Percentiles rank a stretch among this genome's conserved stretches.
Conservation (phyloP, 2,329 filamentous ascomycete genomes). For the Ambrosiella xylebori region DNA sequence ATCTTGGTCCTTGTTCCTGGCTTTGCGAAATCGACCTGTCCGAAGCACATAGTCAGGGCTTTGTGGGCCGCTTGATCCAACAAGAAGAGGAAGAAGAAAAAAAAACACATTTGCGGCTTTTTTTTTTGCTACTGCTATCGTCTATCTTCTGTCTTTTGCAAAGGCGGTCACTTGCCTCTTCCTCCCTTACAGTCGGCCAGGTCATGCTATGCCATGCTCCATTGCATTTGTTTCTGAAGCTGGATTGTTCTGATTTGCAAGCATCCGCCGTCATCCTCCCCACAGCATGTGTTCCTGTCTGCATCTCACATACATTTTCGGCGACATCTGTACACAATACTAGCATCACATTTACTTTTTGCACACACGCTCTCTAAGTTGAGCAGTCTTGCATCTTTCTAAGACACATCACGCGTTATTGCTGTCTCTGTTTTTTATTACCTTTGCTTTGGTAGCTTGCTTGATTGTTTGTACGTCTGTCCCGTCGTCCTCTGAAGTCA, state of each 20-base stretch:
- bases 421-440: not conserved
- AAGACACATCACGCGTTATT: not conserved
- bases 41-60: not conserved
- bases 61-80: conserved; percentile 5
- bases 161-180: not conserved
- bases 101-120: not conserved
- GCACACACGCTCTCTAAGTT: not conserved
- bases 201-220: not conserved
- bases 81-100: not conserved
- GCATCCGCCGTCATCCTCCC: not conserved
- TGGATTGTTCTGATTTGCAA: not conserved
- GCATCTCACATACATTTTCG: not conserved
- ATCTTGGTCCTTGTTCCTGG: conserved; percentile 4
- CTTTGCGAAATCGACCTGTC: not conserved
- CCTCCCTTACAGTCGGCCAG: not conserved
- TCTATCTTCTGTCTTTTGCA: not conserved
- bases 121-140: conserved; percentile 4
- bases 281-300: not conserved
- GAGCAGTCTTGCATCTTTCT: not conserved
- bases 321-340: not conserved
- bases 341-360: not conserved
- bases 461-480: not conserved
- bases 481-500: not conserved
- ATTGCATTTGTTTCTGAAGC: not conserved
- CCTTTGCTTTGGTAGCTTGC: not conserved